Conservation (phyloP, 2,329 filamentous ascomycete species). For the Elsinoe necatrix region DNA sequence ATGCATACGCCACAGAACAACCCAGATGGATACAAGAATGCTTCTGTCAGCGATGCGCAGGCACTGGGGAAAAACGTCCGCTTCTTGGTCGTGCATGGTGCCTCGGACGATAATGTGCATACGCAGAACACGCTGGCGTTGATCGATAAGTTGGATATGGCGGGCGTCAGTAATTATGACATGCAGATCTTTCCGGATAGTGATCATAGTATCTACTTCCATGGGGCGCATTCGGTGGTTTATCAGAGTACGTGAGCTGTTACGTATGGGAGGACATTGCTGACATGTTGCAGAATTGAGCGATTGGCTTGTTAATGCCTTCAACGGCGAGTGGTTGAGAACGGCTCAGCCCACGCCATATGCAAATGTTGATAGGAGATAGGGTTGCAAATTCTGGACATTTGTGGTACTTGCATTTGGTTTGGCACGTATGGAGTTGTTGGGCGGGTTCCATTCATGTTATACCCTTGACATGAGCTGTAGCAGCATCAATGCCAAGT, state of each 20-base stretch:
- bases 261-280: background rate
- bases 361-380: conserved; percentile 18
- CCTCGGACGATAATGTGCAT: conserved; percentile 96
- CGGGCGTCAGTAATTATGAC: conserved; percentile 83
- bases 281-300: conserved; percentile 51
- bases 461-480: conserved; percentile 1
- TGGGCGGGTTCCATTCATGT: background rate
- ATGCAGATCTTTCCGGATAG: conserved; percentile 95
- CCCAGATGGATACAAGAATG: conserved; percentile 62
- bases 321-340: conserved; percentile 86
- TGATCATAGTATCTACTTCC: conserved; percentile 90
- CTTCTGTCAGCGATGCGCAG: conserved; percentile 64
- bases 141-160: conserved; percentile 76
- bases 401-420: background rate
- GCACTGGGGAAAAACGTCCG: conserved; percentile 69
- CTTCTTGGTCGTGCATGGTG: conserved; percentile 91
- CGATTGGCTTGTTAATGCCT: conserved; percentile 93
- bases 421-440: background rate
- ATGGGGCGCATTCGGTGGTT: conserved; percentile 83
- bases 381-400: background rate
- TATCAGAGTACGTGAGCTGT: conserved; percentile 66
- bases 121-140: conserved; percentile 87
- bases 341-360: conserved; percentile 46
- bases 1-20: conserved; percentile 94
- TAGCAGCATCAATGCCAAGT: conserved; percentile 2